Conservation (phyloP, 768 basidiomycete genomes). For the Hemileccinum impolitum region DNA sequence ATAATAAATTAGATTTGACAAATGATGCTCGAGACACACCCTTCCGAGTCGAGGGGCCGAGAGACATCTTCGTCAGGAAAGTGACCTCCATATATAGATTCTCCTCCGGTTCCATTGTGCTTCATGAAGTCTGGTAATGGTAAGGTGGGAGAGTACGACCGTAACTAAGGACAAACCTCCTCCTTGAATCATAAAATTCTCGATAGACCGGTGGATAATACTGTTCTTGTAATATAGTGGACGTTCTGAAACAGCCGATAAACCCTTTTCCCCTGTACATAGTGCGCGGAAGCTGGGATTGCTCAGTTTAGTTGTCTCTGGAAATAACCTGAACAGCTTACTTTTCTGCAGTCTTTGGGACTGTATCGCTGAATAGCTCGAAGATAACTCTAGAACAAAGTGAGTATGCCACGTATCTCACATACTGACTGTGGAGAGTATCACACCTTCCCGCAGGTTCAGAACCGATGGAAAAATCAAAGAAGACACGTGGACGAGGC, state of each 20-base stretch:
- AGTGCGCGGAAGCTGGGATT: constrained; percentile 70
- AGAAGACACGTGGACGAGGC: constrained; percentile 61
- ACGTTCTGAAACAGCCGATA: constrained; percentile 57
- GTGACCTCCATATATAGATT: constrained; percentile 72
- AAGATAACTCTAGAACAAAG: constrained; percentile 53
- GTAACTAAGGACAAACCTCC: constrained; percentile 47
- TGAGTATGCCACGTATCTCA: constrained; percentile 9
- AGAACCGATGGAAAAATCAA: constrained; percentile 57
- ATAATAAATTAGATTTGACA: background rate
- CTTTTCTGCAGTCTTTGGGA: constrained; percentile 82
- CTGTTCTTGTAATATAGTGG: constrained; percentile 82
- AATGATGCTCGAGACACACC: constrained; percentile 34
- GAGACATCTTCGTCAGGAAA: constrained; percentile 79
- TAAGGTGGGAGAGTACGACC: background rate
- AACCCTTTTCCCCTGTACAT: constrained; percentile 83
- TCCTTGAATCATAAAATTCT: constrained; percentile 77
- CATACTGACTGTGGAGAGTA: background rate
- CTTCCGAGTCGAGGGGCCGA: constrained; percentile 60
- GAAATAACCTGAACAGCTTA: constrained; percentile 30
- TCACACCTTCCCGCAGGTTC: constrained; percentile 54
- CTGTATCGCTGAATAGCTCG: constrained; percentile 70
- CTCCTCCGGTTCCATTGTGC: constrained; percentile 76
- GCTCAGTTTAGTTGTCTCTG: constrained; percentile 7
- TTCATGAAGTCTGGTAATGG: constrained; percentile 63
- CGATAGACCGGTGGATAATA: constrained; percentile 75